Evolutionary conservation across 805 yeast species (phyloP), one percentile per base, ranked within the genome.

Genomic region (Schwanniomyces polymorphus): DNA sequence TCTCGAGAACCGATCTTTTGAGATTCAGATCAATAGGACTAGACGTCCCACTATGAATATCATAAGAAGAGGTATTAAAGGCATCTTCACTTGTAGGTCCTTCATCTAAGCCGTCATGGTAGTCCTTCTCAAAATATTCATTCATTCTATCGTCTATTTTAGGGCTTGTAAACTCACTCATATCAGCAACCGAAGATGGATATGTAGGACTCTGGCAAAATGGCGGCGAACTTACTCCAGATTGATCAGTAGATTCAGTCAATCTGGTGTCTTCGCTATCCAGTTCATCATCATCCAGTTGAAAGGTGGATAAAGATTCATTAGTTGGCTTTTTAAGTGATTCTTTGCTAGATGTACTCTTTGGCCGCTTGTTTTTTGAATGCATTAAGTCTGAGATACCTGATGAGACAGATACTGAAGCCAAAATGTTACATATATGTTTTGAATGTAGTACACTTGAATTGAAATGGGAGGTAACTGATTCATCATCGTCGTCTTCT

Each of bases 1-100:
- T 67, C 8, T 63, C 55, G 14, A 68, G 37, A 4, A 72, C 59
- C 1, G 75, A 69, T 33, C 58, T 51, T 31, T 7, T 16, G 7
- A 31, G n/a, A 14, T 31, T 14, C 35, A 31, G 35, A 3, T 31
- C 35, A 2, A 14, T 7, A 7, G 14, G 11, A 9, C 21, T 7
- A 14, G 21, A 2, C 14, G 14, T 14, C 7, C 43, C 64, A 64
- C 51, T 67, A 62, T 2, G 56, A 41, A 37, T 21, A 12, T 18
- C 25, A 38, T 28, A 54, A 16, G 54, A 35, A 21, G 50, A 44
- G 41, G 34, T 10, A 17, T 35, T 39, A 17, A 18, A 31, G 4
- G 35, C 14, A 6, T 12, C 2, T 29, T 18, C 17, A 14, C 8
- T 14, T 33, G 18, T 11, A 18, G 14, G 3, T 27, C 28, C 21